A percentile compares a stretch with the other conserved stretches of the same genome.
phyloP scores from a whole-genome alignment of 1,284 basidiomycete species.

The Vanrija sp. region DNA sequence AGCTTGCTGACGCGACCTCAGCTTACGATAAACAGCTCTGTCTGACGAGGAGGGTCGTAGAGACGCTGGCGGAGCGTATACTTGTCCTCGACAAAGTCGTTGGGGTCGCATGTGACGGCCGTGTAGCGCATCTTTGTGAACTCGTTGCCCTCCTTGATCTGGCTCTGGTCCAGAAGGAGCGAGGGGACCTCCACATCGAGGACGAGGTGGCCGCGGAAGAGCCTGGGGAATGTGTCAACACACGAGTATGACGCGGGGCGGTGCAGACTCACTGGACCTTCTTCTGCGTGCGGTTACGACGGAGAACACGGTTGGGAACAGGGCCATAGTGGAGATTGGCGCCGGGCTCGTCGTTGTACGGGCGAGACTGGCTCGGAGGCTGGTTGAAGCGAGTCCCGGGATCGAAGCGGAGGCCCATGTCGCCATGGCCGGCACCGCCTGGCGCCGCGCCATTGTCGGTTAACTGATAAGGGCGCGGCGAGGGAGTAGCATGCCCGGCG shows the following conservation, averaged over 20 bases:
- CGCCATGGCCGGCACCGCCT: not conserved
- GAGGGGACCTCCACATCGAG: constrained; percentile 80
- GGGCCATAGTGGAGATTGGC: constrained; percentile 62
- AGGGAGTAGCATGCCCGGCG: constrained; percentile 17
- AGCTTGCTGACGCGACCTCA: not conserved
- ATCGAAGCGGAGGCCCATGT: constrained; percentile 8
- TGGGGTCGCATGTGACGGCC: constrained; percentile 88
- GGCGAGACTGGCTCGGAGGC: constrained; percentile 8
- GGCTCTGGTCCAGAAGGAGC: constrained; percentile 75
- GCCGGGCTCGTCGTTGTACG: constrained; percentile 34
- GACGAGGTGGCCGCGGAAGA: constrained; percentile 89
- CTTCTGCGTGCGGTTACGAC: constrained; percentile 87
- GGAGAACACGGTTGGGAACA: constrained; percentile 77
- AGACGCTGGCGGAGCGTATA: constrained; percentile 76
- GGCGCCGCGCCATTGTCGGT: constrained; percentile 14
- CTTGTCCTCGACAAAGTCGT: constrained; percentile 72
- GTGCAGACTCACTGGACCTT: constrained; percentile 62
- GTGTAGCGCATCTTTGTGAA: constrained; percentile 93
- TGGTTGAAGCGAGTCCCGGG: not conserved
- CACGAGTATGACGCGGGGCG: no score
- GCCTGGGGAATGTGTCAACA: constrained; percentile 43
- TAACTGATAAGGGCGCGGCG: constrained; percentile 22
- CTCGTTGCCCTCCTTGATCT: constrained; percentile 72
- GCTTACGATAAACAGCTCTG: constrained; percentile 69
- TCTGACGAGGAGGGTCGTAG: constrained; percentile 72